A percentile compares a stretch with the other conserved stretches of the same genome.
Conservation (phyloP, 805 yeast species). For the Babjeviella inositovora region DNA sequence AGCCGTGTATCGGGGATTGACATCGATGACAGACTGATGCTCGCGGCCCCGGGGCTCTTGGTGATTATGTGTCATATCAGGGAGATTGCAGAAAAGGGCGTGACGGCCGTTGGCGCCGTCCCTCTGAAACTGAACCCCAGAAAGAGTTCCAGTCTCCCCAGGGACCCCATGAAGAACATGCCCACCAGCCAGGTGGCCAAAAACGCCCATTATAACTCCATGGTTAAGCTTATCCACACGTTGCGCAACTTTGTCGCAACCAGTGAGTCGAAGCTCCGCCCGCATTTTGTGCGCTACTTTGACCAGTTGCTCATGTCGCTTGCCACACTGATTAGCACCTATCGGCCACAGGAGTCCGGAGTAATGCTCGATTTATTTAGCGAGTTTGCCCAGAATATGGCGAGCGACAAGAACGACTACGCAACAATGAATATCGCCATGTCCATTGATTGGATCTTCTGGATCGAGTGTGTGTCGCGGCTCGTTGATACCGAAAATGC, state of each 20-base stretch:
- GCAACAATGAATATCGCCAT: slow-evolving; percentile 4
- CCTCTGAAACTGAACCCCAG: slow-evolving; percentile 6
- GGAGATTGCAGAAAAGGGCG: no score
- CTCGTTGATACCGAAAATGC: slow-evolving; percentile 51
- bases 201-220: slow-evolving; percentile 4
- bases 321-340: slow-evolving; percentile 15
- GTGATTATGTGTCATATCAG: slow-evolving; percentile 26
- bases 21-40: slow-evolving; percentile 2
- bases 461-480: slow-evolving; percentile 44
- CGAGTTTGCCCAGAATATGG: slow-evolving; percentile 18
- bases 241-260: background rate
- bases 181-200: background rate
- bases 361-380: slow-evolving; percentile 21
- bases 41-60: slow-evolving; percentile 25
- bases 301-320: slow-evolving; percentile 14
- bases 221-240: slow-evolving; percentile 5
- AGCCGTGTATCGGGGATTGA: slow-evolving; percentile 5
- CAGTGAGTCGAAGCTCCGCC: slow-evolving; percentile 3
- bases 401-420: slow-evolving; percentile 4
- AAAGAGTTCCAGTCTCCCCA: slow-evolving; percentile 1
- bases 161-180: background rate
- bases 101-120: slow-evolving; percentile 4
- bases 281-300: slow-evolving; percentile 5
- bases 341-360: slow-evolving; percentile 21
- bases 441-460: slow-evolving; percentile 55